Conservation (phyloP, 345 rosid species). For the Mallotus nudiflorus region DNA sequence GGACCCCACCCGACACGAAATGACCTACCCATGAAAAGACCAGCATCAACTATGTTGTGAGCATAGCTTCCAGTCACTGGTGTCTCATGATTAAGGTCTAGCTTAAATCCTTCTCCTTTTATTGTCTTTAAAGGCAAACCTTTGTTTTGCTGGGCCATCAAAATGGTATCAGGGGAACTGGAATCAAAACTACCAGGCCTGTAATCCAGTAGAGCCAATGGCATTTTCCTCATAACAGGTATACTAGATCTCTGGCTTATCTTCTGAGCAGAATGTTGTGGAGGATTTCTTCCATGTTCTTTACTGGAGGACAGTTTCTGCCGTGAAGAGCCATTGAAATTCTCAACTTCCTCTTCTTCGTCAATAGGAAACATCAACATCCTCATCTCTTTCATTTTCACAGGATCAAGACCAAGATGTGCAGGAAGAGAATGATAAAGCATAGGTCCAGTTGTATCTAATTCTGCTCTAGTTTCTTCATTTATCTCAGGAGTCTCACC, state of each 20-base stretch:
- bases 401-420: constrained; percentile 89
- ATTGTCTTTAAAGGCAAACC: constrained; percentile 49
- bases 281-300: constrained; percentile 44
- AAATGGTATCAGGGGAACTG: constrained; percentile 53
- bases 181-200: constrained; percentile 52
- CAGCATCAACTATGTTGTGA: constrained; percentile 83
- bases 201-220: constrained; percentile 79
- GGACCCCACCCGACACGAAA: constrained; percentile 99
- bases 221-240: constrained; percentile 56
- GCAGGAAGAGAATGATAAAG: constrained; percentile 97
- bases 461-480: constrained; percentile 41
- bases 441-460: constrained; percentile 48
- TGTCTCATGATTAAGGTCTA: constrained; percentile 65
- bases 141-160: constrained; percentile 77
- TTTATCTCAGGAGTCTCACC: constrained; percentile 42
- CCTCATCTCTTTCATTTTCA: constrained; percentile 86
- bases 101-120: constrained; percentile 66
- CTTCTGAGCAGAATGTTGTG: constrained; percentile 47
- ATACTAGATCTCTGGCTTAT: constrained; percentile 48
- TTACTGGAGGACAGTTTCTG: constrained; percentile 46
- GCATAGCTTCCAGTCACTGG: constrained; percentile 72
- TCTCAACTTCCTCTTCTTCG: constrained; percentile 55
- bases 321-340: constrained; percentile 38
- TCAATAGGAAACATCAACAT: constrained; percentile 82
- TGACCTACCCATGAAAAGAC: constrained; percentile 92